Evolutionary conservation across 1,139 yeast genomes (phyloP).

Genomic region (Hansenula sp.): DNA sequence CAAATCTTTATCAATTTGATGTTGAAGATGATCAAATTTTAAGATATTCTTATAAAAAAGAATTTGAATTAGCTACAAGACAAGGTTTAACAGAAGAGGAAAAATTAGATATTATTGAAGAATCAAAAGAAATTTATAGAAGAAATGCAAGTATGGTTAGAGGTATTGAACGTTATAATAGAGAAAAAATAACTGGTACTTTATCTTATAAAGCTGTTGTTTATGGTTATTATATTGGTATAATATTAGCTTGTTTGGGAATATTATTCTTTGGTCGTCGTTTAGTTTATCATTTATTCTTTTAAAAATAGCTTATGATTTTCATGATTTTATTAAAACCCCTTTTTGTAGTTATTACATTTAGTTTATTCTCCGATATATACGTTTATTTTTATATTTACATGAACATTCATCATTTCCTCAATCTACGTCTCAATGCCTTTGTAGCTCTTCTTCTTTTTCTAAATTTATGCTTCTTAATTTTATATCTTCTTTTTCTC

Average conservation of each 20-base stretch:
- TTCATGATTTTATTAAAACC: slow-evolving; percentile 1
- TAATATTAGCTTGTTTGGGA: slow-evolving; percentile 3
- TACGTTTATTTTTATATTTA: slow-evolving; percentile 5
- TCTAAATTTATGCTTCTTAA: slow-evolving; percentile 70
- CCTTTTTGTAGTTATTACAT: too few relatives aligned
- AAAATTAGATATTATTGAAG: slow-evolving; percentile 66
- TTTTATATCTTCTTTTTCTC: slow-evolving; percentile 65
- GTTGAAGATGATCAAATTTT: slow-evolving; percentile 65
- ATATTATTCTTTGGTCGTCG: slow-evolving; percentile 6
- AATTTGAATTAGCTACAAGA: slow-evolving; percentile 74
- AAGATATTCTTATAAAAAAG: slow-evolving; percentile 64
- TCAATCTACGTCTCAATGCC: slow-evolving; percentile 26
- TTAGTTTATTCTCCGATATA: background rate
- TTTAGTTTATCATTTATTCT: slow-evolving; percentile 1
- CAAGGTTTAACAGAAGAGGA: slow-evolving; percentile 61
- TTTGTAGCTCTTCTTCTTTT: slow-evolving; percentile 54
- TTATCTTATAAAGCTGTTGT: slow-evolving; percentile 50
- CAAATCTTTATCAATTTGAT: slow-evolving; percentile 69
- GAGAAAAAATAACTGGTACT: slow-evolving; percentile 49
- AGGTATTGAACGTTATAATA: slow-evolving; percentile 65
- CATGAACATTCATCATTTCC: slow-evolving; percentile 21
- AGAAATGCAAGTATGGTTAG: slow-evolving; percentile 56
- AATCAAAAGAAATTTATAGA: slow-evolving; percentile 59
- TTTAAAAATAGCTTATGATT: background rate
- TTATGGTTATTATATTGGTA: slow-evolving; percentile 20